Base-by-base conservation (phyloP, 768 basidiomycete species). In the Pholiota conissans region DNA sequence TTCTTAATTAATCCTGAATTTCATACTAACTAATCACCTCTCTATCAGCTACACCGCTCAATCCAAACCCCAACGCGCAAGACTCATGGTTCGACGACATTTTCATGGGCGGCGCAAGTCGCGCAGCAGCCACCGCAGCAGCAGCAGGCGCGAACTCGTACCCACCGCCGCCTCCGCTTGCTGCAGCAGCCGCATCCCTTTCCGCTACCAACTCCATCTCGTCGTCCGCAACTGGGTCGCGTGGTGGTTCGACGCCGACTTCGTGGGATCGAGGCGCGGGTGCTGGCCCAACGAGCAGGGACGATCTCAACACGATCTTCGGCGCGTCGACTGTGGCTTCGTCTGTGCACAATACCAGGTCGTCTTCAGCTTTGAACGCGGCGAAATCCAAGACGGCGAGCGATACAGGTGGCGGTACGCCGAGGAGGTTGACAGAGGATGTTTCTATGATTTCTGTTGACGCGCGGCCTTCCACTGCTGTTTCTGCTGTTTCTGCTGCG, bases 261-360 rank as follows among this genome's bases (percentile, higher is more conserved):
- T 35, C 18, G n/a, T 35, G n/a, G 30, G 27, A 30, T 18, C 49
- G 34, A 6, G 30, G 11, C 16, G 20, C 24, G 1, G 34, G 24
- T 9, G 42, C 53, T 5, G 53, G 42, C 1, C 28, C 53, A 2
- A 45, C 53, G 0, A 54, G 53, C 53, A 54, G 42, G 42, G 53
- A 54, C 29, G 53, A 54, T 13, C 42, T 54, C 14, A 35, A 40
- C 11, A 54, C 53, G 9, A 54, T 54, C 9, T 54, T 54, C 40
- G 53, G 53, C 30, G 53, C 53, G 14, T 40, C 45, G 29, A 54
- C 20, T 29, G 53, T 54, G 8, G 13, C 40, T 20, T 18, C 20
- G n/a, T n/a, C 39, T 2, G 20, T 7, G 4, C 39, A 40, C n/a
- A 40, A 22, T 18, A 40, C 39, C 4, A 16, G 40, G 4, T n/a